Evolutionary conservation across 2,329 filamentous ascomycete species (phyloP), one percentile per base, ranked within the genome.

Genomic region (Colletotrichum lini): DNA sequence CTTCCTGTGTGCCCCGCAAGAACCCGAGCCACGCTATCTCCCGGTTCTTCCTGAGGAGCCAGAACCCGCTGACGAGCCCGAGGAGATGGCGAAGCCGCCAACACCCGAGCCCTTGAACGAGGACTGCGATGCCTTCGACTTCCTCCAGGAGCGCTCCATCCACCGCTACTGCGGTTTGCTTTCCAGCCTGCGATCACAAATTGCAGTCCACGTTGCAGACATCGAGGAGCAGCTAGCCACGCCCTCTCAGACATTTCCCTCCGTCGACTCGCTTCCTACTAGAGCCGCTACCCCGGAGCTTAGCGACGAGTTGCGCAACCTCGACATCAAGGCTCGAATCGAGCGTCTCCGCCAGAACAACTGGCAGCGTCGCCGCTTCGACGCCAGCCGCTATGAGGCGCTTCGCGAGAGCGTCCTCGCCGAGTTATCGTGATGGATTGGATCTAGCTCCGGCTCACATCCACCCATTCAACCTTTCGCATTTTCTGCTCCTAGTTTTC

Each of bases 321-420:
- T 82, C 21, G 86, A 88, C 44, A 79, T 88, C 3, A 81, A 83
- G 69, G 82, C 85, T 8, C 84, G 88, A 30, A 89, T 90, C 73
- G 86, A 88, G 78, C 82, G 85, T 12, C 79, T 91, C 13, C 84
- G 87, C 23, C 84, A 84, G n/a, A 82, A 76, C 60, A 88, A 88
- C 2, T 90, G 89, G 88, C 84, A 84, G 75, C 81, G 89, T 38
- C 85, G 85, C 74, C 84, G 88, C 26, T 91, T 91, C 73, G 85
- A 91, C 72, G 79, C 80, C 7, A 78, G 80, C 54, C 82, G 86
- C 47, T 90, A 91, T 75, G 85, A 88, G 76, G 82, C 83, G 23
- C 80, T 90, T 10, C 80, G 87, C 16, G 86, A 87, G 74, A 82
- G 80, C 61, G 88, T 84, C 49, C 78, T 90, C 66, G 84, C 84